Evolutionary conservation across 73 alveolate genomes (phyloP).

Genomic region (Breviolum minutum): DNA sequence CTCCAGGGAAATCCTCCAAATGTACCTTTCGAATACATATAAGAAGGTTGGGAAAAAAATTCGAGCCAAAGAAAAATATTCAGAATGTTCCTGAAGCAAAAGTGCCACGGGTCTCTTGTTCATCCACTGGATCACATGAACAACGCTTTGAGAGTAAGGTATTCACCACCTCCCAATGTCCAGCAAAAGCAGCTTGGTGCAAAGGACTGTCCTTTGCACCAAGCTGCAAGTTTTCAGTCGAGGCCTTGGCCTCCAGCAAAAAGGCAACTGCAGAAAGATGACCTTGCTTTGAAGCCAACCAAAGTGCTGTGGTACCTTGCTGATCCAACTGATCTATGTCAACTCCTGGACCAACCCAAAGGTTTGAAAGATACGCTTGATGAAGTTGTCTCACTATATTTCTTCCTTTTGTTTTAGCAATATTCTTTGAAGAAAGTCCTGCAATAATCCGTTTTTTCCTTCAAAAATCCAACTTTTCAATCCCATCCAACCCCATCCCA

Average conservation of each 20-base stretch:
- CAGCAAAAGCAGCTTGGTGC: neutral
- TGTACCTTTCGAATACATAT: too few species aligned
- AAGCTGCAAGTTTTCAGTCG: neutral
- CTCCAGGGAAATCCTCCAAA: too few species aligned
- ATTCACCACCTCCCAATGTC: slow-evolving; percentile 40
- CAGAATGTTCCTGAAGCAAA: neutral
- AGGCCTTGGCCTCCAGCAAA: neutral
- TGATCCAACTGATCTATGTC: neutral
- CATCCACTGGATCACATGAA: neutral
- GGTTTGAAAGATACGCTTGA: neutral
- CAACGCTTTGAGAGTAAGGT: neutral
- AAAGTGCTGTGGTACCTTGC: slow-evolving; percentile 4
- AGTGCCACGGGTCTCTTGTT: neutral
- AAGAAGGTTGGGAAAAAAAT: too few species aligned
- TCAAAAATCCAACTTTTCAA: neutral
- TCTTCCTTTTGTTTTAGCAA: too few species aligned
- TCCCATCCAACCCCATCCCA: neutral
- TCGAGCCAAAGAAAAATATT: too few species aligned
- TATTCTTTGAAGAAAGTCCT: too few species aligned
- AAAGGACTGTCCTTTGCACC: neutral
- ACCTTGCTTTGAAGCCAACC: slow-evolving; percentile 22
- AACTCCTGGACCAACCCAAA: neutral
- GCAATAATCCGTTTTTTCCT: too few species aligned
- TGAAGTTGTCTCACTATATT: neutral
- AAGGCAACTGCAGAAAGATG: neutral